These are phyloP conservation scores for Hymenoscyphus salicellus DNA, from an alignment of 2,329 filamentous ascomycete species.

Conservation along the genomic window DNA sequence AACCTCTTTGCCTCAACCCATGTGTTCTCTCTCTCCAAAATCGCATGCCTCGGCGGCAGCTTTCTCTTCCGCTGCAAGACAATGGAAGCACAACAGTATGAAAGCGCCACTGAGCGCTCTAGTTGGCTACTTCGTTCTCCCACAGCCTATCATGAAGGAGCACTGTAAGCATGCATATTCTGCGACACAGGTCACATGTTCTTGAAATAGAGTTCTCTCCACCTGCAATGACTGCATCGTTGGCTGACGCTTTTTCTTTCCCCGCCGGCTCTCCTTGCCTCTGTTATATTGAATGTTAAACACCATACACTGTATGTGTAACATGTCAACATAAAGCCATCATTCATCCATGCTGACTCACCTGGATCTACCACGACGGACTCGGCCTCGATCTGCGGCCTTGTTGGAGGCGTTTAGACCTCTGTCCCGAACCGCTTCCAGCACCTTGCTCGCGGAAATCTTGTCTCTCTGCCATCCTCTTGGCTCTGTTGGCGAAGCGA, in stretches of 20 bases:
- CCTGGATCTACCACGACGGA: background rate
- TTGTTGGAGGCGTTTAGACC: background rate
- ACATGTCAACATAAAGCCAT: background rate
- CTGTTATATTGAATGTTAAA: background rate
- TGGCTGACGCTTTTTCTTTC: conserved; percentile 10
- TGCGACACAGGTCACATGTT: conserved; percentile 14
- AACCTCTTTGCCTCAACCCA: background rate
- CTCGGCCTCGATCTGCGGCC: conserved; percentile 7
- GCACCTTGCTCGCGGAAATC: conserved; percentile 1
- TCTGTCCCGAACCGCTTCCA: background rate
- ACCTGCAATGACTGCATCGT: background rate
- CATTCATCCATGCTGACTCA: background rate
- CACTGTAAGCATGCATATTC: conserved; percentile 12
- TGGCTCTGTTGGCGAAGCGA: background rate
- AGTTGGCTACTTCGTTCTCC: background rate
- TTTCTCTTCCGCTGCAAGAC: conserved; percentile 6
- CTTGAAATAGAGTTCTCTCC: conserved; percentile 11
- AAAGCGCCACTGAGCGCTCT: background rate
- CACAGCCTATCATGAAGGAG: background rate
- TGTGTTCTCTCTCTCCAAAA: background rate
- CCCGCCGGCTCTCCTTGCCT: conserved; percentile 9
- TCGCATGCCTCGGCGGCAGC: background rate
- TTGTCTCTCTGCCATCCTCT: background rate
- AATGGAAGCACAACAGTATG: background rate
- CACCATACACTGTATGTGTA: background rate